Percentiles rank a stretch among this genome's conserved stretches.
Evolutionary conservation across 2,329 filamentous ascomycete species (phyloP).

Genomic region (Conoideocrella luteorostrata): DNA sequence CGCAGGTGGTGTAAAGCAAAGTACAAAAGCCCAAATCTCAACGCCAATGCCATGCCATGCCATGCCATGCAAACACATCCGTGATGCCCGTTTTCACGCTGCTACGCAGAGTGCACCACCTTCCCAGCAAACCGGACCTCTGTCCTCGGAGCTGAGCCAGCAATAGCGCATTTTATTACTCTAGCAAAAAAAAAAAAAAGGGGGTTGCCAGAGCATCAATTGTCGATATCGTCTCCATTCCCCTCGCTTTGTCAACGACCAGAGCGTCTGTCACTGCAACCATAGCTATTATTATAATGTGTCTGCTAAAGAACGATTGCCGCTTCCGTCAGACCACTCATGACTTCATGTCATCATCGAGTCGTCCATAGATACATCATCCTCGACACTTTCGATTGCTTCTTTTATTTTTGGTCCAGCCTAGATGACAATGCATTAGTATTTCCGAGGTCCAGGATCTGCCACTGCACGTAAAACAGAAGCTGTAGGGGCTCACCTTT

Average conservation of each 20-base stretch:
- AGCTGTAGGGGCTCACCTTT: slow-evolving; percentile 56
- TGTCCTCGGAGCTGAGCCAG: no score
- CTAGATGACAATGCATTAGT: slow-evolving; percentile 35
- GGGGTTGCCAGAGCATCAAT: no score
- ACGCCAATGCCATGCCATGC: slow-evolving; percentile 8
- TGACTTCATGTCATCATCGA: slow-evolving; percentile 52
- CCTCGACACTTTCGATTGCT: slow-evolving; percentile 86
- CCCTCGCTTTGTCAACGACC: no score
- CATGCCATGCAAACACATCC: slow-evolving; percentile 5
- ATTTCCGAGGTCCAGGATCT: no score
- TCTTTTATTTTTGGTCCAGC: slow-evolving; percentile 93
- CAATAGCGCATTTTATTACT: no score
- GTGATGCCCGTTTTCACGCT: no score
- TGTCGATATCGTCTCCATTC: no score
- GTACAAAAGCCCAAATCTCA: not conserved
- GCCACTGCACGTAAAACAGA: not conserved
- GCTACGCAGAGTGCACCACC: no score
- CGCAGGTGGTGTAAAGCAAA: slow-evolving; percentile 1
- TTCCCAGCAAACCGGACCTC: no score
- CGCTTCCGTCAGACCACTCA: slow-evolving; percentile 16
- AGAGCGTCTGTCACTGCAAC: not conserved
- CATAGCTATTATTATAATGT: not conserved
- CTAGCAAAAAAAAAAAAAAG: no score
- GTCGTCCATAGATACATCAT: slow-evolving; percentile 65
- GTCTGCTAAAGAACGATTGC: not conserved